Evolutionary conservation across 169 alveolate genomes (phyloP).

Genomic region (Plasmodium cynomolgi): DNA sequence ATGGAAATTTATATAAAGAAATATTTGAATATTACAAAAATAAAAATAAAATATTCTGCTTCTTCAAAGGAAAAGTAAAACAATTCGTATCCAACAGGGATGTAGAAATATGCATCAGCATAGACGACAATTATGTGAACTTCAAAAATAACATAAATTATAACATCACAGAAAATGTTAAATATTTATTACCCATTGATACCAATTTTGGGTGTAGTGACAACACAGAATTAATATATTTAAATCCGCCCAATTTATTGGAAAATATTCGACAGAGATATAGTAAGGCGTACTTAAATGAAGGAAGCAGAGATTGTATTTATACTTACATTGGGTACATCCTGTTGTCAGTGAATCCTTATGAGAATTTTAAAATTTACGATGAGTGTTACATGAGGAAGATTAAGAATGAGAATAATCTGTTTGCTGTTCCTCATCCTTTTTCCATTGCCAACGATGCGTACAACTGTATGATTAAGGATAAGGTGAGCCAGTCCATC

Average conservation of each 20-base stretch:
- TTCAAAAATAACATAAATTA: constrained; percentile 44
- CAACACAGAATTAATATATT: constrained; percentile 77
- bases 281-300: constrained; percentile 66
- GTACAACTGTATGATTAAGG: constrained; percentile 82
- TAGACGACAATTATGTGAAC: constrained; percentile 45
- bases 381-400: constrained; percentile 80
- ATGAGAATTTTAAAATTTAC: constrained; percentile 84
- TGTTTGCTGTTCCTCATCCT: constrained; percentile 87
- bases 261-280: constrained; percentile 77
- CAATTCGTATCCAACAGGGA: constrained; percentile 57
- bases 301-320: constrained; percentile 71
- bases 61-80: constrained; percentile 71
- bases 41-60: constrained; percentile 42
- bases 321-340: constrained; percentile 89
- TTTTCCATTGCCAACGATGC: constrained; percentile 91
- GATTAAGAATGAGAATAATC: constrained; percentile 83
- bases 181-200: constrained; percentile 75
- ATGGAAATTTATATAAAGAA: constrained; percentile 39
- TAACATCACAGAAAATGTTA: constrained; percentile 66
- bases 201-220: constrained; percentile 79
- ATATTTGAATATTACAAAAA: constrained; percentile 57
- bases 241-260: constrained; percentile 80
- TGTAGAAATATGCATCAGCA: constrained; percentile 49
- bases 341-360: constrained; percentile 88
- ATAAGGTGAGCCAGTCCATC: constrained; percentile 91